Evolutionary conservation across 148 eudicot genomes (phyloP).

Genomic region (Cornus controversa): DNA sequence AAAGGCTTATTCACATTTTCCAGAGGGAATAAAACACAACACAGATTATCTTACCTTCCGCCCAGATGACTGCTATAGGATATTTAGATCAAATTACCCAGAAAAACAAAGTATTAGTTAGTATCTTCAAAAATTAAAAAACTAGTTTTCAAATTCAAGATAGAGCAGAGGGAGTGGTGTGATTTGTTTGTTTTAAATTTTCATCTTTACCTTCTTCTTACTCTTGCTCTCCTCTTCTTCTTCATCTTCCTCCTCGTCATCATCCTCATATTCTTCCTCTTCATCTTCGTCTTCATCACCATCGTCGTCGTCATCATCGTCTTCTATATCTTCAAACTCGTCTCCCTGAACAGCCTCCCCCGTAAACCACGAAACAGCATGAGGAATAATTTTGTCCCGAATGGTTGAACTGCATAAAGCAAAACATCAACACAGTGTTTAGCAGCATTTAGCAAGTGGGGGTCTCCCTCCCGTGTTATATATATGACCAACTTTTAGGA

Average conservation of each 20-base stretch:
- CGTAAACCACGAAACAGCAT: slow-evolving; percentile 95
- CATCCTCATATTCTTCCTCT: slow-evolving; percentile 26
- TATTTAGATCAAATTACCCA: too few species aligned
- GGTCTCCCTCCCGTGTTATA: neutral
- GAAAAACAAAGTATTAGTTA: neutral
- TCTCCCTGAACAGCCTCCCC: slow-evolving; percentile 88
- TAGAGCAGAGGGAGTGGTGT: neutral
- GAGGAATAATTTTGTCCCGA: slow-evolving; percentile 79
- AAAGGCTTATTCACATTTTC: too few species aligned
- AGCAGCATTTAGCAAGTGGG: too few species aligned
- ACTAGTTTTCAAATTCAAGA: too few species aligned
- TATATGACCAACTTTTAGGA: neutral
- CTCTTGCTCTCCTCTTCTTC: slow-evolving; percentile 45
- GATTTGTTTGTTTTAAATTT: neutral
- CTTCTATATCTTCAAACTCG: slow-evolving; percentile 49
- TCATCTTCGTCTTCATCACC: slow-evolving; percentile 63
- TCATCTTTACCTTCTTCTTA: slow-evolving; percentile 48
- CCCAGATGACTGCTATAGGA: neutral
- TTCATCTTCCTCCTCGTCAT: slow-evolving; percentile 35
- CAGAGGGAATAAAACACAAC: neutral
- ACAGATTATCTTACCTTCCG: slow-evolving; percentile 25
- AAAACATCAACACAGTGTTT: too few species aligned
- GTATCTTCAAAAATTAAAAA: neutral
- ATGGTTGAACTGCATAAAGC: slow-evolving; percentile 59
- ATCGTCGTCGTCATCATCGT: slow-evolving; percentile 44